phyloP scores from a whole-genome alignment of 1,284 basidiomycete genomes.

The Melampsora larici-populina region DNA sequence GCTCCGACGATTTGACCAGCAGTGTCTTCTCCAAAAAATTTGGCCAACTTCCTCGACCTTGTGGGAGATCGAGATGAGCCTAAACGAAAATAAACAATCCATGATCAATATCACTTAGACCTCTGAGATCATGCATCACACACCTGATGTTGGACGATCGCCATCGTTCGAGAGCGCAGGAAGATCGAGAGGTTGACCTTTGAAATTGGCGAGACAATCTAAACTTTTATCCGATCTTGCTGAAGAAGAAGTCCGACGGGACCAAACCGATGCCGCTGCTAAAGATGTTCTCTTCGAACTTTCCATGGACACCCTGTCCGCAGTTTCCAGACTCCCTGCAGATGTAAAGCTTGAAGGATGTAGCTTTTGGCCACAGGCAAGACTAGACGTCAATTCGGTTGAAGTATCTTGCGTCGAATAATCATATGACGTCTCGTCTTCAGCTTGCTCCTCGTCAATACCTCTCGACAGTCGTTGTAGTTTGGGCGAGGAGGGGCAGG shows the following conservation, averaged over 20 bases:
- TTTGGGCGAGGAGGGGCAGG: slow-evolving; percentile 18
- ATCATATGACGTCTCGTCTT: slow-evolving; percentile 14
- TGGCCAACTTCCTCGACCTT: slow-evolving; percentile 33
- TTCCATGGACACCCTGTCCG: background rate
- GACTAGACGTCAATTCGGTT: background rate
- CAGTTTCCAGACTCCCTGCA: background rate
- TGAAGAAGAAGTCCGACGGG: background rate
- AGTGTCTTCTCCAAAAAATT: slow-evolving; percentile 42
- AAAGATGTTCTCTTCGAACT: background rate
- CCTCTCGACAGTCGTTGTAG: slow-evolving; percentile 14
- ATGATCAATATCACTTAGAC: background rate
- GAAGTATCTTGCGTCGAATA: background rate
- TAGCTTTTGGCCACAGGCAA: background rate
- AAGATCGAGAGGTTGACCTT: background rate
- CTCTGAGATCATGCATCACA: background rate
- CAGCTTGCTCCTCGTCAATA: slow-evolving; percentile 37
- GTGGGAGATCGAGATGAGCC: slow-evolving; percentile 37
- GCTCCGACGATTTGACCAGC: slow-evolving; percentile 10
- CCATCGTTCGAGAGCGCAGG: slow-evolving; percentile 1
- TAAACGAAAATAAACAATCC: background rate
- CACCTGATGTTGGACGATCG: slow-evolving; percentile 23
- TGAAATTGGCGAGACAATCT: background rate
- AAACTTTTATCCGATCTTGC: background rate
- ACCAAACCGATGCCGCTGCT: background rate
- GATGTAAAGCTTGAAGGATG: slow-evolving; percentile 6